Evolutionary conservation across 2,329 filamentous ascomycete species (phyloP).

Genomic region (Rhinocladiella similis): DNA sequence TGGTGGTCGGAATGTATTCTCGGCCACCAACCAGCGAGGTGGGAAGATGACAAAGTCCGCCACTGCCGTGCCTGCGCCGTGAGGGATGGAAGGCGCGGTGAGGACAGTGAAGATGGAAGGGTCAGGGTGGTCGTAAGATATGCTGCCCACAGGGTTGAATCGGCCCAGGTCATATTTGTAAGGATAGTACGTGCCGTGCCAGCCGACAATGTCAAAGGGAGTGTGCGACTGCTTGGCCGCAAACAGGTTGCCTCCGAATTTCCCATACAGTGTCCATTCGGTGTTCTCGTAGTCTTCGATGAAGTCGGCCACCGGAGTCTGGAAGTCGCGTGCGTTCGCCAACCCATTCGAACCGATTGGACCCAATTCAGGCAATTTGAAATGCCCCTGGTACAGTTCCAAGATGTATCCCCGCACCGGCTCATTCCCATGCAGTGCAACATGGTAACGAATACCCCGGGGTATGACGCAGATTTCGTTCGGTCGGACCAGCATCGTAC

Average conservation of each 20-base stretch:
- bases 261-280: conserved; percentile 59
- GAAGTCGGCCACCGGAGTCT: conserved; percentile 69
- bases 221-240: conserved; percentile 66
- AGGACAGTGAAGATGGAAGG: conserved; percentile 74
- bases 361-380: conserved; percentile 68
- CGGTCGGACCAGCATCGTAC: conserved; percentile 71
- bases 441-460: conserved; percentile 71
- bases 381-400: conserved; percentile 73
- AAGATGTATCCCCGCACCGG: conserved; percentile 72
- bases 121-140: conserved; percentile 76
- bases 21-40: conserved; percentile 63
- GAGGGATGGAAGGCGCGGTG: conserved; percentile 53
- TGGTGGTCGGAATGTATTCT: conserved; percentile 61
- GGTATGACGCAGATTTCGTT: conserved; percentile 78
- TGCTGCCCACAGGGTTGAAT: conserved; percentile 72
- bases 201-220: conserved; percentile 76
- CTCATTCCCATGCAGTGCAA: conserved; percentile 62
- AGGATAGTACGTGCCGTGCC: conserved; percentile 78
- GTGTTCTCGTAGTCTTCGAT: conserved; percentile 56
- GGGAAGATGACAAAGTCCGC: conserved; percentile 67
- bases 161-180: conserved; percentile 80
- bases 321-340: conserved; percentile 75
- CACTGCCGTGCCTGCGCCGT: conserved; percentile 61
- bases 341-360: conserved; percentile 73
- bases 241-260: conserved; percentile 69